Conservation (phyloP, 1,284 basidiomycete species). For the Lignosus rhinocerotis region DNA sequence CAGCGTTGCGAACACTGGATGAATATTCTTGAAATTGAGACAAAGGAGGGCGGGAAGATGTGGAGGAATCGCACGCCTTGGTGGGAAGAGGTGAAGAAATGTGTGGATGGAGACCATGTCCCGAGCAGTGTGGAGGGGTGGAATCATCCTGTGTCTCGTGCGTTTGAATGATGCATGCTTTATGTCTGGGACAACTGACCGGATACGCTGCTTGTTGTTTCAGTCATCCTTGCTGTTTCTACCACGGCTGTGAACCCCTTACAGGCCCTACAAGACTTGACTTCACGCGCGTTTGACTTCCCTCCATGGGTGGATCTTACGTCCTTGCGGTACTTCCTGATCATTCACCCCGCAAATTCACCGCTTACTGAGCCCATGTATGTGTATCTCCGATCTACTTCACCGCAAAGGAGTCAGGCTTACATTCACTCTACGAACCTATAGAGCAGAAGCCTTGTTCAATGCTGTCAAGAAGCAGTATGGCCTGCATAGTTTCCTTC, state of each 20-base stretch:
- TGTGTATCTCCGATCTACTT: conserved; percentile 32
- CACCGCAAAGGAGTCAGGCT: background rate
- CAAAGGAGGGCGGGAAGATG: conserved; percentile 25
- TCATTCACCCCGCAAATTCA: conserved; percentile 71
- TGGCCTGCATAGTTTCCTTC: conserved; percentile 71
- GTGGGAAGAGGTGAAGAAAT: conserved; percentile 80
- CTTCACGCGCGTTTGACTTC: conserved; percentile 62
- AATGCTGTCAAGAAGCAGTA: conserved; percentile 85
- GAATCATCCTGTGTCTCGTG: conserved; percentile 81
- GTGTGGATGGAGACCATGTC: conserved; percentile 72
- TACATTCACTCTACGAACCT: background rate
- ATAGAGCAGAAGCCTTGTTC: conserved; percentile 70
- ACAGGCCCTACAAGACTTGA: conserved; percentile 70
- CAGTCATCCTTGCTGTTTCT: conserved; percentile 78
- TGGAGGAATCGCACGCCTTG: conserved; percentile 59
- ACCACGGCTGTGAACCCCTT: conserved; percentile 76
- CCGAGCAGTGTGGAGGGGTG: conserved; percentile 72
- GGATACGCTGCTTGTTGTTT: background rate
- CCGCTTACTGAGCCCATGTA: conserved; percentile 77
- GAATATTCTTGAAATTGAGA: conserved; percentile 39
- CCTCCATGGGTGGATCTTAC: conserved; percentile 77
- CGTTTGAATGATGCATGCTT: conserved; percentile 30
- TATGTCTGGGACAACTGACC: background rate
- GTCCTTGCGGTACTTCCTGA: conserved; percentile 68
- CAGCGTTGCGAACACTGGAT: conserved; percentile 67